Evolutionary conservation across 371 early-diverging fungal species (phyloP).

Genomic region (Syncephalastrum racemosum): DNA sequence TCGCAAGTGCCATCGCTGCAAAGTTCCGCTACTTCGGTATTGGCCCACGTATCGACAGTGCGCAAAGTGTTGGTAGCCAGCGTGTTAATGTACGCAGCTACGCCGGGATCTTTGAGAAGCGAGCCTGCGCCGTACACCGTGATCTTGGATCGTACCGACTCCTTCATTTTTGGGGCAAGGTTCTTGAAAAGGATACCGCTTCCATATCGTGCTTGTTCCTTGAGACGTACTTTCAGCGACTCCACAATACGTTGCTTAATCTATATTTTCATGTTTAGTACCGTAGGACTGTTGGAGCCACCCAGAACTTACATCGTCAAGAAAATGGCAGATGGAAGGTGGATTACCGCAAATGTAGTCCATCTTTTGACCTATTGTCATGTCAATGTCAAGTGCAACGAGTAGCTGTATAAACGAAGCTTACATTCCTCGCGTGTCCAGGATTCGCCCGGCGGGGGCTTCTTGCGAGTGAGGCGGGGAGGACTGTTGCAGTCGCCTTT

Average conservation of each 20-base stretch:
- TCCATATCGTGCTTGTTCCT: slow-evolving; percentile 29
- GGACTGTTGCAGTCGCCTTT: slow-evolving; percentile 68
- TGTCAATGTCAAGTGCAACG: neutral
- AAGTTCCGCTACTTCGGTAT: slow-evolving; percentile 29
- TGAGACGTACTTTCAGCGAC: slow-evolving; percentile 22
- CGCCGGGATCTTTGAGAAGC: slow-evolving; percentile 25
- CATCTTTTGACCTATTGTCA: slow-evolving; percentile 44
- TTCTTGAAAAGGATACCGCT: slow-evolving; percentile 33
- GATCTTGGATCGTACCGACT: slow-evolving; percentile 27
- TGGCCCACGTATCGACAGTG: slow-evolving; percentile 31
- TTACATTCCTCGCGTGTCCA: slow-evolving; percentile 64
- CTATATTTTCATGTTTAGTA: slow-evolving; percentile 11
- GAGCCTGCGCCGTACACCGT: slow-evolving; percentile 32
- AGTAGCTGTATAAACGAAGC: slow-evolving; percentile 1
- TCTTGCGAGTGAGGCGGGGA: slow-evolving; percentile 40
- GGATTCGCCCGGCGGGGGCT: slow-evolving; percentile 55
- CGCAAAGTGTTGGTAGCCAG: slow-evolving; percentile 27
- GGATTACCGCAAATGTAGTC: slow-evolving; percentile 71
- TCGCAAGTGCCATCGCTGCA: slow-evolving; percentile 34
- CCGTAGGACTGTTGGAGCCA: no score
- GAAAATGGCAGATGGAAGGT: slow-evolving; percentile 64
- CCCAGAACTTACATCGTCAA: slow-evolving; percentile 26
- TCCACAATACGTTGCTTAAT: slow-evolving; percentile 43
- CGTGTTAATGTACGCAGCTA: slow-evolving; percentile 27
- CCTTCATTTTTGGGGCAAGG: slow-evolving; percentile 26